A percentile compares a stretch with the other conserved stretches of the same genome.
Conservation (phyloP, 768 basidiomycete species). For the Ramaria sp. region DNA sequence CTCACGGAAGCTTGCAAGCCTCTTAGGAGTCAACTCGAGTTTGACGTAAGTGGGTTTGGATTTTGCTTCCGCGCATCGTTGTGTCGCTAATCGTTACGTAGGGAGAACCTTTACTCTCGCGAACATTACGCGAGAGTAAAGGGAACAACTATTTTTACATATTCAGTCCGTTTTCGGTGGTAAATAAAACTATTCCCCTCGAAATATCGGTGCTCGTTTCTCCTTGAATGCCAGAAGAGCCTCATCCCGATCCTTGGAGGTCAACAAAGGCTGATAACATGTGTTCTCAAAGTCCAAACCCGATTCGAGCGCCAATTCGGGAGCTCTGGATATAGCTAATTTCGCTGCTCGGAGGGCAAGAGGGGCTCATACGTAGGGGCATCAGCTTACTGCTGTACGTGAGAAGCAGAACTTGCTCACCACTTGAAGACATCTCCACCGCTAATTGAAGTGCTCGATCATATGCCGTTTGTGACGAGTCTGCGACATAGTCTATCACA, state of each 20-base stretch:
- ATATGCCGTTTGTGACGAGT: conserved; percentile 45
- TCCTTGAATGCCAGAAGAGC: conserved; percentile 80
- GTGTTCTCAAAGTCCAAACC: conserved; percentile 90
- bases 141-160: no score
- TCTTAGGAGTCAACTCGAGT: background rate
- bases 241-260: conserved; percentile 67
- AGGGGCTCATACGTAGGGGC: conserved; percentile 44
- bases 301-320: conserved; percentile 68
- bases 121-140: no score
- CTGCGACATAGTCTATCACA: conserved; percentile 71
- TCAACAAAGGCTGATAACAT: conserved; percentile 71
- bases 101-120: no score
- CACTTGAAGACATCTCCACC: conserved; percentile 53
- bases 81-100: no score
- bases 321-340: conserved; percentile 68
- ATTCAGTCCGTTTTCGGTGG: no score
- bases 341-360: conserved; percentile 84
- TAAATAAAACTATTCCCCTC: conserved; percentile 47
- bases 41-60: background rate
- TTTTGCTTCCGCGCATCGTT: conserved; percentile 1
- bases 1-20: background rate
- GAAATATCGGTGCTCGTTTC: conserved; percentile 70
- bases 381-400: background rate
- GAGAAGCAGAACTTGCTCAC: conserved; percentile 24
- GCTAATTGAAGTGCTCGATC: conserved; percentile 67